Evolutionary conservation across 2,329 filamentous ascomycete genomes (phyloP), one percentile per base, ranked within the genome.

Genomic region (Xylaria sp.): DNA sequence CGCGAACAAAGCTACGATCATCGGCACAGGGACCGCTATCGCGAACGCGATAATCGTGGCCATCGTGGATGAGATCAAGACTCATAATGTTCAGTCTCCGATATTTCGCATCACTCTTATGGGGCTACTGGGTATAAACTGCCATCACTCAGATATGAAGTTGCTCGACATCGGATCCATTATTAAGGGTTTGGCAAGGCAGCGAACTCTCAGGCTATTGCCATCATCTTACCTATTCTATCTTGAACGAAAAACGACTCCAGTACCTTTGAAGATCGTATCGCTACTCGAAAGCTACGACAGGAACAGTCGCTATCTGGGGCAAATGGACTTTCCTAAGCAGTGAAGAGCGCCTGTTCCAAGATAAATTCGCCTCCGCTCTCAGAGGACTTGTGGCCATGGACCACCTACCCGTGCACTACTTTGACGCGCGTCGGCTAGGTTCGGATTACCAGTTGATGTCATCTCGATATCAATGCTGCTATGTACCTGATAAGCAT

Each of bases 11-110:
- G 68, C 34, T 65, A 75, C 45, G 78, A 79, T 53, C 74, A 76
- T 36, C 69, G 72, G 14, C 69, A 73, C 24, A 65, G 69, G n/a
- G 73, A 81, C 21, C 64, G 55, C 30, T 24, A 69, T 69, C 73
- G 79, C 45, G 77, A 82, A 54, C 75, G 78, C 11, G 76, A 81
- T 51, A 65, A 69, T 53, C 69, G 72, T 60, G 65, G 62, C 21
- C 69, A 78, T 72, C 72, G 72, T 55, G 65, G 42, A 64, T 11
- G 32, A 36, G 51, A 57, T 42, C 2, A 48, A 21, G 17, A n/a
- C 21, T 64, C 32, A 32, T 24, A 12, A 36, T 24, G 30, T 60
- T 30, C 12, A 3, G 56, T 21, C n/a, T 56, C 32, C 11, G 21
- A 32, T 8, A 54, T 47, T 30, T 61, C 27, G n/a, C 55, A 32